phyloP scores from a whole-genome alignment of 495 filamentous ascomycete genomes.

The Hyphodiscus hymeniophilus region DNA sequence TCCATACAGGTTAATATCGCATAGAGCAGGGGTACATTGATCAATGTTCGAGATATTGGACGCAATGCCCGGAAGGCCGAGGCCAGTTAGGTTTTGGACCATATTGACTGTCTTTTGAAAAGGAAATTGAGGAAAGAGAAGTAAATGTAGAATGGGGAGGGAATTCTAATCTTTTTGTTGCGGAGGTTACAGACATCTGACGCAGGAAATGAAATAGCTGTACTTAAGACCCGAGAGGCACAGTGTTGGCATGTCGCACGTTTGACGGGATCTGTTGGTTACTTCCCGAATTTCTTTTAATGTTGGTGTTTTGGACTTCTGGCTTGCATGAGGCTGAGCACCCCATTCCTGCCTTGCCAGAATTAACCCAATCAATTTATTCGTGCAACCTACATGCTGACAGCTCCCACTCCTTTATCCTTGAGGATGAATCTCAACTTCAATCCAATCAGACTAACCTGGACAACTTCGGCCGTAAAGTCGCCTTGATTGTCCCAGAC shows the following conservation, averaged over 20 bases:
- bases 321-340: constrained; percentile 3
- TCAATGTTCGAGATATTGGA: constrained; percentile 7
- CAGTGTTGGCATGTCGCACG: no score
- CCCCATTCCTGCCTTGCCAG: neutral
- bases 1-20: constrained; percentile 20
- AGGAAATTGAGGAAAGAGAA: neutral
- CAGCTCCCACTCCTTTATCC: no score
- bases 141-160: no score
- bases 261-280: neutral
- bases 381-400: no score
- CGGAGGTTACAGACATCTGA: no score
- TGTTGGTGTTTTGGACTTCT: neutral
- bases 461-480: no score
- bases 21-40: constrained; percentile 7
- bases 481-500: no score
- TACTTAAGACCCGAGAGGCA: no score
- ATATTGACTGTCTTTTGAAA: constrained; percentile 1
- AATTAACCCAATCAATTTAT: neutral
- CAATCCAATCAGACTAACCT: no score
- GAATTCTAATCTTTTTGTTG: no score
- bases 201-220: no score
- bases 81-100: neutral
- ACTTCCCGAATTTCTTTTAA: neutral
- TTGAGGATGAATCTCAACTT: no score
- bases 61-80: constrained; percentile 3